Evolutionary conservation across 2,329 filamentous ascomycete genomes (phyloP), one percentile per base, ranked within the genome.

Genomic region (Leptographium galeiforme): DNA sequence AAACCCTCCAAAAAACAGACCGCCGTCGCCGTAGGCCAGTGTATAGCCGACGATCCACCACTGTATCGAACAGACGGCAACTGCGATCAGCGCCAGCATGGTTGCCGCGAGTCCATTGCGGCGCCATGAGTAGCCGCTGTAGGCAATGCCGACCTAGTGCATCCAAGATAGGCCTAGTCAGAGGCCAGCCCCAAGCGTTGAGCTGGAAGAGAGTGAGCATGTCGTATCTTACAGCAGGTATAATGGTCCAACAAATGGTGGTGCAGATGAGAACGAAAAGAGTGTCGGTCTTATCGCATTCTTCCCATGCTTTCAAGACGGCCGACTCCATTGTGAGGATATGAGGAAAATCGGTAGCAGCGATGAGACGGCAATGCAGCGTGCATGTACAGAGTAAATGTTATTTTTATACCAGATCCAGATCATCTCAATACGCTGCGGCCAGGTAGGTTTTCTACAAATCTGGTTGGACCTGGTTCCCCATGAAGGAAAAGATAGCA

Each of bases 11-110:
- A 76, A 69, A 63, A 97, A 95, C 71, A 86, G 96, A 51, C 87
- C 85, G 70, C 70, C 72, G 86, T 96, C 61, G 78, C 88, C 8
- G 83, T 86, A 95, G 51, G 91, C 90, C 58, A 97, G 75, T 11
- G 91, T 95, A 70, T 95, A 97, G 40, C 91, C 93, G 89, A 91
- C 96, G 69, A 97, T 95, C 66, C 95, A 97, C 91, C 93, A 97
- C 72, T 97, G 93, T 73, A 97, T 95, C 54, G 86, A 85, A 67
- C 96, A 78, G 66, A 97, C 82, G 47, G 87, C 89, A 65, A 86
- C 85, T 48, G 89, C 91, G 66, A 85, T 90, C 85, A 97, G 91
- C 71, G 72, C 68, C 8, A 72, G 72, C 54, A 75, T 63, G 12
- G 47, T 41, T 7, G 52, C 16, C 8, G 55, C n/a, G 2, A 56